Conservation (phyloP, 2,329 filamentous ascomycete species). For the Trichothecium sympodiale region DNA sequence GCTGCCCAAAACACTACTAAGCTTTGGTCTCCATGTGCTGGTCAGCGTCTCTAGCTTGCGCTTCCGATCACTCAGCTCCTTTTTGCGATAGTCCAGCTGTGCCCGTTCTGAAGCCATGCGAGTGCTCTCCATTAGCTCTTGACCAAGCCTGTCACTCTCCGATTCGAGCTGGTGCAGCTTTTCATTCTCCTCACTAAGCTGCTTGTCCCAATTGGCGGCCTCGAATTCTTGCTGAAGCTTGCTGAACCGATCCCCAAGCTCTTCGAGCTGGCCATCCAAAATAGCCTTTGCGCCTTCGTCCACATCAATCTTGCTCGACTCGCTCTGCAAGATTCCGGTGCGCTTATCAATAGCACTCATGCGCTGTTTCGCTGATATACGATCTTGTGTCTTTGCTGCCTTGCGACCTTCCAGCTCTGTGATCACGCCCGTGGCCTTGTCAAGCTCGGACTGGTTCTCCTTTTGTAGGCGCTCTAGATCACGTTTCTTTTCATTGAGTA, state of each 20-base stretch:
- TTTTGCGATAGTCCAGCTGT: slow-evolving; percentile 71
- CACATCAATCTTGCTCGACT: slow-evolving; percentile 61
- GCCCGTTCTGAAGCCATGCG: slow-evolving; percentile 73
- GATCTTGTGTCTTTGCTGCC: slow-evolving; percentile 61
- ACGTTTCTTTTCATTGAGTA: slow-evolving; percentile 67
- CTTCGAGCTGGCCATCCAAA: slow-evolving; percentile 62
- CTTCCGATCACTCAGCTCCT: slow-evolving; percentile 64
- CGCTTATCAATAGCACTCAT: slow-evolving; percentile 66
- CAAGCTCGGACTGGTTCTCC: slow-evolving; percentile 63
- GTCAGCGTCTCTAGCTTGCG: slow-evolving; percentile 67
- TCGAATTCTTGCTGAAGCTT: slow-evolving; percentile 53
- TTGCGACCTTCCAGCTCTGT: slow-evolving; percentile 65
- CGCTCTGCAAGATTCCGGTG: slow-evolving; percentile 51
- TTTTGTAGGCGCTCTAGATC: slow-evolving; percentile 64
- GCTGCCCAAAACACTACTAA: slow-evolving; percentile 51
- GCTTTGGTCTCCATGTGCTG: slow-evolving; percentile 60
- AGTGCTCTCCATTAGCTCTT: slow-evolving; percentile 77
- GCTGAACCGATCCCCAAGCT: slow-evolving; percentile 52
- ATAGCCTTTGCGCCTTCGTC: slow-evolving; percentile 78
- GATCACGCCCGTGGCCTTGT: slow-evolving; percentile 59
- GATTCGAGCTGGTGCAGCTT: slow-evolving; percentile 60
- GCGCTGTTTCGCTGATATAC: slow-evolving; percentile 60
- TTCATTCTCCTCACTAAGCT: slow-evolving; percentile 54
- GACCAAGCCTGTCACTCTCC: slow-evolving; percentile 58
- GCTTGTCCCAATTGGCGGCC: slow-evolving; percentile 55